These are phyloP conservation scores for Mycena filopes DNA, from an alignment of 768 basidiomycete species.

Conservation along the genomic window DNA sequence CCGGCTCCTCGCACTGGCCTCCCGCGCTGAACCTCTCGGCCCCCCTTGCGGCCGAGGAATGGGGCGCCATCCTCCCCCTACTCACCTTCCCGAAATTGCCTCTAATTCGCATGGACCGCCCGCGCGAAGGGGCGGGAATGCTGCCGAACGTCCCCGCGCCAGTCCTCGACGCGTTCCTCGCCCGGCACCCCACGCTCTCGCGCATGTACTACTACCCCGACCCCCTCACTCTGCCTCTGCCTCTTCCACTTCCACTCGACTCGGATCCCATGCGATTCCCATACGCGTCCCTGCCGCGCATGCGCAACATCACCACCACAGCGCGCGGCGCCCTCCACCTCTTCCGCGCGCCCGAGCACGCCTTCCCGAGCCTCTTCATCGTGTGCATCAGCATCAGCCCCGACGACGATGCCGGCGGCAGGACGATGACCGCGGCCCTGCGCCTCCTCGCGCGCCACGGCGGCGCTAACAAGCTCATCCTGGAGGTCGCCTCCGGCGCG, in stretches of 20 bases:
- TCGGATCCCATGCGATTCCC: no score
- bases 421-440: slow-evolving; percentile 5
- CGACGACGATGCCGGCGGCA: not conserved
- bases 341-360: slow-evolving; percentile 1
- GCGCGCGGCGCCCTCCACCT: slow-evolving; percentile 19
- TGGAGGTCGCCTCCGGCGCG: slow-evolving; percentile 26
- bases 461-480: slow-evolving; percentile 15
- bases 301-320: slow-evolving; percentile 27
- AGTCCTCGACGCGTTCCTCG: slow-evolving; percentile 28
- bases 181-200: slow-evolving; percentile 21
- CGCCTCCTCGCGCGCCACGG: slow-evolving; percentile 12
- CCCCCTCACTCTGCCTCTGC: slow-evolving; percentile 15
- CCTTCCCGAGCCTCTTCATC: slow-evolving; percentile 20
- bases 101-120: slow-evolving; percentile 17
- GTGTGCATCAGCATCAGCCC: slow-evolving; percentile 21
- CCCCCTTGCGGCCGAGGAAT: slow-evolving; percentile 25
- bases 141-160: slow-evolving; percentile 9
- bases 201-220: slow-evolving; percentile 31
- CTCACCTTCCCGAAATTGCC: slow-evolving; percentile 20
- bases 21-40: slow-evolving; percentile 15
- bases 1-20: slow-evolving; percentile 17
- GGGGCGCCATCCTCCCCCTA: slow-evolving; percentile 25
- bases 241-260: no score
- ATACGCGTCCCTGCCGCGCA: slow-evolving; percentile 1
- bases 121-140: not conserved